phyloP scores from a whole-genome alignment of 1,284 basidiomycete species.

The Pyrrhoderma lamaoense region DNA sequence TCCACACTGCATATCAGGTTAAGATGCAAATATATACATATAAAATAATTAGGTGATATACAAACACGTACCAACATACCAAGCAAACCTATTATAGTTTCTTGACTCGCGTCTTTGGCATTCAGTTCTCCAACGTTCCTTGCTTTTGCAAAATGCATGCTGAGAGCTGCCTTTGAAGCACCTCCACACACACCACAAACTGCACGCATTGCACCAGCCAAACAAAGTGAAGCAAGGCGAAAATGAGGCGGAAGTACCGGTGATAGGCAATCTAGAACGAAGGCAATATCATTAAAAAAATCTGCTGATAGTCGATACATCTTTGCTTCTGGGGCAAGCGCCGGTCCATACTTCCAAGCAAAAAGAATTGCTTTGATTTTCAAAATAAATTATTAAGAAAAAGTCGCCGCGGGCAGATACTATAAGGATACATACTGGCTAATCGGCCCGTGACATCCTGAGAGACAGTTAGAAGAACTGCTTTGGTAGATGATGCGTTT shows the following conservation, averaged over 20 bases:
- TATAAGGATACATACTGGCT: slow-evolving; percentile 40
- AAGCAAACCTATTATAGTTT: slow-evolving; percentile 56
- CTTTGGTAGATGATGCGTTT: slow-evolving; percentile 56
- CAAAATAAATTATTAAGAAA: background rate
- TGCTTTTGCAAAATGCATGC: slow-evolving; percentile 55
- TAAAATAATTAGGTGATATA: background rate
- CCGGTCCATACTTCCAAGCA: slow-evolving; percentile 55
- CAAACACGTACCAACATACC: slow-evolving; percentile 54
- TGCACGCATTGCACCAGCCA: slow-evolving; percentile 49
- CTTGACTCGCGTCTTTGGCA: slow-evolving; percentile 64
- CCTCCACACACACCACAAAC: slow-evolving; percentile 55
- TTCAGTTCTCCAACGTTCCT: slow-evolving; percentile 64
- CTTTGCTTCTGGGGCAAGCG: slow-evolving; percentile 61
- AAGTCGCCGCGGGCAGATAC: background rate
- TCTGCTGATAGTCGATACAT: slow-evolving; percentile 66
- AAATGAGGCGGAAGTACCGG: slow-evolving; percentile 41
- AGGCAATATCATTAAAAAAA: slow-evolving; percentile 52
- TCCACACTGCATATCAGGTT: slow-evolving; percentile 29
- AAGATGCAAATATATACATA: background rate
- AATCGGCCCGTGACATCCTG: slow-evolving; percentile 58
- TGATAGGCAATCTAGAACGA: slow-evolving; percentile 52
- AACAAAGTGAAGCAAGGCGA: slow-evolving; percentile 43
- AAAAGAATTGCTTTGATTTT: slow-evolving; percentile 45
- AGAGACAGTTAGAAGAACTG: slow-evolving; percentile 52
- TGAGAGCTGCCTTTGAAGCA: slow-evolving; percentile 62